Percentiles rank a stretch among this genome's conserved stretches.
These are phyloP conservation scores for Collybia sordida DNA, from an alignment of 768 basidiomycete genomes.

Conservation along the genomic window DNA sequence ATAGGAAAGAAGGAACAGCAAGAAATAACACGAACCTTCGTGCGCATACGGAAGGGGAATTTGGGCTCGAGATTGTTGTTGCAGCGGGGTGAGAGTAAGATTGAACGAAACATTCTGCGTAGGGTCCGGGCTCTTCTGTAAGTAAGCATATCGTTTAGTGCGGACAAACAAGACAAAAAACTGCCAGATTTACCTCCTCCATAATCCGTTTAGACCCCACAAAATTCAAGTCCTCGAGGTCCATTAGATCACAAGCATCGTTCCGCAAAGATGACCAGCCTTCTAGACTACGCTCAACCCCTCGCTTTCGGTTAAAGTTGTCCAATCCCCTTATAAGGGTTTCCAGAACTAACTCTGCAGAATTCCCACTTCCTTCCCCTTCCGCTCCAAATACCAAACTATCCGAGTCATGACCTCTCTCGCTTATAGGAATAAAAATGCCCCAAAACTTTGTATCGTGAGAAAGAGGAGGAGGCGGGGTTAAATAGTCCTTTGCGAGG, in stretches of 20 bases:
- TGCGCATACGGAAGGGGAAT: conserved; percentile 92
- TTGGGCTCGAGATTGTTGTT: conserved; percentile 73
- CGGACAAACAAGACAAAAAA: too few relatives aligned
- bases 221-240: conserved; percentile 51
- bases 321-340: conserved; percentile 49
- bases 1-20: background rate
- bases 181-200: conserved; percentile 25
- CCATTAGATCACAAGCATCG: conserved; percentile 44
- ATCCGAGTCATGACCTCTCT: conserved; percentile 58
- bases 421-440: conserved; percentile 70
- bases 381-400: conserved; percentile 55
- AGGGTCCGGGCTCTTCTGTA: conserved; percentile 49
- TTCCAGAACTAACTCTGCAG: conserved; percentile 60
- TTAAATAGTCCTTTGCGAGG: conserved; percentile 69
- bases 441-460: conserved; percentile 76
- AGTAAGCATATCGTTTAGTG: conserved; percentile 3
- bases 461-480: conserved; percentile 65
- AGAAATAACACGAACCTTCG: conserved; percentile 51
- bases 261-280: conserved; percentile 49
- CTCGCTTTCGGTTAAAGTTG: conserved; percentile 45
- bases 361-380: conserved; percentile 48
- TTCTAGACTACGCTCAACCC: conserved; percentile 60
- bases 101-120: conserved; percentile 84
- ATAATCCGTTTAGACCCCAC: conserved; percentile 32
- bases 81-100: conserved; percentile 77